Evolutionary conservation across 495 filamentous ascomycete genomes (phyloP).

Genomic region (Annulohypoxylon nitens): DNA sequence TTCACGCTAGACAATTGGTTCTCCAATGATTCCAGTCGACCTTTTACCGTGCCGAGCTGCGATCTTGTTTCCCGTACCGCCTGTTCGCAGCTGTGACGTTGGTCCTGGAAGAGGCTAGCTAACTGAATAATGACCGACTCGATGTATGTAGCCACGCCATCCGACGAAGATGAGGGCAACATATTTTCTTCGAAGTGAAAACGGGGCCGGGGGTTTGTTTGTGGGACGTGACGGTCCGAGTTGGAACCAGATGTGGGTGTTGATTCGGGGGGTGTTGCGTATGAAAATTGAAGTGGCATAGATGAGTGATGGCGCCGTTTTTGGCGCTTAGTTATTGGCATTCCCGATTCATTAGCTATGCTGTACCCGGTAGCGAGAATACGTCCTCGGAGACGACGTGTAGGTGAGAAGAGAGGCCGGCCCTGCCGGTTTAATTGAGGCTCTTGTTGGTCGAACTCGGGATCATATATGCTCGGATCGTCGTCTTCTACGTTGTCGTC

Average conservation of each 20-base stretch:
- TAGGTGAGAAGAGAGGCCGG: not conserved
- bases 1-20: not conserved
- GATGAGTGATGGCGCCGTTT: conserved; percentile 12
- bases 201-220: not conserved
- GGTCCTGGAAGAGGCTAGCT: conserved; percentile 1
- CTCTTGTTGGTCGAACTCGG: not conserved
- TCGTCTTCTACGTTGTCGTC: conserved; percentile 1
- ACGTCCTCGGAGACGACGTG: not conserved
- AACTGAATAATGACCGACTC: conserved; percentile 1
- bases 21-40: conserved; percentile 1
- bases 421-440: not conserved
- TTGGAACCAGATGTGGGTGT: not conserved
- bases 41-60: not conserved
- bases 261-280: conserved; percentile 7
- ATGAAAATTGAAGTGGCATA: not conserved
- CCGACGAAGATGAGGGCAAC: not conserved
- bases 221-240: not conserved
- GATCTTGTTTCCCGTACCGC: not conserved
- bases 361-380: not conserved
- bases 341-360: not conserved
- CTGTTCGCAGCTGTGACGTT: not conserved
- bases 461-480: not conserved
- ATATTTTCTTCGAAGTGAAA: not conserved
- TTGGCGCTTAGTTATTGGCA: not conserved
- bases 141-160: not conserved